Evolutionary conservation across 202 grass and related monocot species (phyloP), one percentile per base, ranked within the genome.

Genomic region (Setaria viridis): DNA sequence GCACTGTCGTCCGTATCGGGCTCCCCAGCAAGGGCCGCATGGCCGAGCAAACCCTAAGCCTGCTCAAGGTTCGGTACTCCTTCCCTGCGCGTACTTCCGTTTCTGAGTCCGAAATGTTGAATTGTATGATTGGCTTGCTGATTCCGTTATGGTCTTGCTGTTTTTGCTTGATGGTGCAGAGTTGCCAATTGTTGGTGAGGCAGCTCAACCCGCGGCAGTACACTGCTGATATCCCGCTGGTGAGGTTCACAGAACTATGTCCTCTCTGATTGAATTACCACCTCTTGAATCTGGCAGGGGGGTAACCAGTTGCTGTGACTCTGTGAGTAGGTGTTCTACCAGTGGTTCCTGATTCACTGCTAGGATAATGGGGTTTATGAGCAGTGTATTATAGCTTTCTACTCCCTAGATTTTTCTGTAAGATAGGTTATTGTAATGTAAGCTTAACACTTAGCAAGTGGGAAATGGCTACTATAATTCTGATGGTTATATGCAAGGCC

Each of bases 11-110:
- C 67, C 97, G 97, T 11, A 89, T 99, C 55, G 97, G 97, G 15
- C 92, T 99, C 37, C 88, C 92, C 37, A 99, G 97, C 81, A 99
- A 97, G 87, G 97, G 97, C 46, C 97, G 97, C 9, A 94, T 99
- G 94, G 77, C 97, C 50, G 97, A 99, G 47, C 94, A 97, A 93
- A 99, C 97, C 82, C 82, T 96, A 83, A 94, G 67, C 88, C 94
- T 99, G 67, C 87, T 99, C 62, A 93, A 99, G 97, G 93, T 97
- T 30, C 6, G 43, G 6, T 25, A 2, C 9, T 34, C 35, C 4
- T 41, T 75, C 69, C 72, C 34, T 7, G 19, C 46, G 6, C 34
- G 29, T 65, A 58, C 33, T 62, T 35, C 72, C 21, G 7, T 69
- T 17, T 55, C 34, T 62, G 2, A 14, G 6, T 64, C 19, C 47